Evolutionary conservation across 2,329 filamentous ascomycete genomes (phyloP).

Genomic region (Ophiostoma australiae): DNA sequence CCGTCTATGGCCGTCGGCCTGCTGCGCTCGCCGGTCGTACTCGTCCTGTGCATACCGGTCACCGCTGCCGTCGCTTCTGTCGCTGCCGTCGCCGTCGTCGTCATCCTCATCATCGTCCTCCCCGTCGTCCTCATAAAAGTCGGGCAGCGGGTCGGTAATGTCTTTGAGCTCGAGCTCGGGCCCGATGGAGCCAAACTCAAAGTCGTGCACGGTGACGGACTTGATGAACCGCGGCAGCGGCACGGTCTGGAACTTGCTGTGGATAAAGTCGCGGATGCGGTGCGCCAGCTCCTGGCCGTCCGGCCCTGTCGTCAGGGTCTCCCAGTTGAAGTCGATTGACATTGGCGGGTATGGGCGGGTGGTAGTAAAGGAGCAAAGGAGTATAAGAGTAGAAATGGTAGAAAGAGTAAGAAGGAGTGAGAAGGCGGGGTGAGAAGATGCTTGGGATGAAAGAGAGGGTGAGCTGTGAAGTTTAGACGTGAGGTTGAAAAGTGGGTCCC

Average conservation of each 20-base stretch:
- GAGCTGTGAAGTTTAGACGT: background rate
- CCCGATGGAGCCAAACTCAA: constrained; percentile 79
- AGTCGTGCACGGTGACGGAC: constrained; percentile 88
- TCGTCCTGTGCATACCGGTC: constrained; percentile 32
- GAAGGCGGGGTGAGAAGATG: background rate
- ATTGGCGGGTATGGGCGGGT: constrained; percentile 45
- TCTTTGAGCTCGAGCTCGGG: constrained; percentile 92
- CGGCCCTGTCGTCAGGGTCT: constrained; percentile 79
- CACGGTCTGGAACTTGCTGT: constrained; percentile 91
- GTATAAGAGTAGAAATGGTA: background rate
- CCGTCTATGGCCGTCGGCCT: constrained; percentile 24
- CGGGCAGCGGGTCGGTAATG: constrained; percentile 88
- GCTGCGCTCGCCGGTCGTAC: constrained; percentile 24
- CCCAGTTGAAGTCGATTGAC: constrained; percentile 98
- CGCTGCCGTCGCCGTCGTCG: constrained; percentile 32
- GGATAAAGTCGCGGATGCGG: constrained; percentile 85
- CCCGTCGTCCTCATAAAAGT: constrained; percentile 83
- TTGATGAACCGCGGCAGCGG: constrained; percentile 92
- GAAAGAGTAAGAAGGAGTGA: background rate
- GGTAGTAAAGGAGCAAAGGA: background rate
- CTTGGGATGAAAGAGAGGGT: background rate
- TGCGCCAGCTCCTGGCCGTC: constrained; percentile 82
- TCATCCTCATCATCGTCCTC: constrained; percentile 39
- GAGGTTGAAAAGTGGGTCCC: background rate
- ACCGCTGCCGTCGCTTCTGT: constrained; percentile 31